These are phyloP conservation scores for Cyclotella cryptica DNA, from an alignment of 108 stramenopile genomes.

Conservation along the genomic window DNA sequence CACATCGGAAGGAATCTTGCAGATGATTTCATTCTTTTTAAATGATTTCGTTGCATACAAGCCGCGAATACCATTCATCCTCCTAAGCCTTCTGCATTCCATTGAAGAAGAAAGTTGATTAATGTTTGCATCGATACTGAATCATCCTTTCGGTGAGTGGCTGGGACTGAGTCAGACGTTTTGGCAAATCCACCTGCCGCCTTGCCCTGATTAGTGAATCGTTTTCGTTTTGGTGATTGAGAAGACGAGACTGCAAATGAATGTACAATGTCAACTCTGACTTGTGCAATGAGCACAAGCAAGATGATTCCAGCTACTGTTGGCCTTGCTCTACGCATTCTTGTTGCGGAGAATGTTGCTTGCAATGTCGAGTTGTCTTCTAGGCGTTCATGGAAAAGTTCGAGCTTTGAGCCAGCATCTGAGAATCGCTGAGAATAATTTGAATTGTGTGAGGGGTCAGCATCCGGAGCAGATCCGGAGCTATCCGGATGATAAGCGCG, in stretches of 20 bases:
- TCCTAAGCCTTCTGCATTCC: constrained; percentile 60
- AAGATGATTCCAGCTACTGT: neutral
- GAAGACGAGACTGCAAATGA: constrained; percentile 38
- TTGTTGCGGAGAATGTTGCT: too few relatives aligned
- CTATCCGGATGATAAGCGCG: too few relatives aligned
- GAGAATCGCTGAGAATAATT: too few relatives aligned
- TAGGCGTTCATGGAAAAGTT: too few relatives aligned
- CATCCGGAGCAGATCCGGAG: too few relatives aligned
- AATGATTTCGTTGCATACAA: constrained; percentile 62
- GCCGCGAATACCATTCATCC: constrained; percentile 53
- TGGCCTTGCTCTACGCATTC: neutral
- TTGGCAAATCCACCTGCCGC: constrained; percentile 39
- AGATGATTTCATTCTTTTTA: constrained; percentile 65
- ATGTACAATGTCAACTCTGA: neutral
- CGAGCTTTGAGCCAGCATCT: too few relatives aligned
- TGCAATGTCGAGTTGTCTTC: too few relatives aligned
- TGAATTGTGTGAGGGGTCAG: too few relatives aligned
- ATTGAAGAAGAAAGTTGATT: constrained; percentile 53
- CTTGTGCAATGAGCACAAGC: neutral
- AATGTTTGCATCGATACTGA: constrained; percentile 52
- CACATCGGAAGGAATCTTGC: constrained; percentile 69
- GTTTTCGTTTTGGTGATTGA: constrained; percentile 23
- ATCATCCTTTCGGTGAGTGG: constrained; percentile 51
- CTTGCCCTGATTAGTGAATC: constrained; percentile 32
- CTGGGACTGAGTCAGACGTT: constrained; percentile 17